Percentiles rank a stretch among this genome's conserved stretches.
Conservation (phyloP, 108 stramenopile species). For the Cyclotella baltica region DNA sequence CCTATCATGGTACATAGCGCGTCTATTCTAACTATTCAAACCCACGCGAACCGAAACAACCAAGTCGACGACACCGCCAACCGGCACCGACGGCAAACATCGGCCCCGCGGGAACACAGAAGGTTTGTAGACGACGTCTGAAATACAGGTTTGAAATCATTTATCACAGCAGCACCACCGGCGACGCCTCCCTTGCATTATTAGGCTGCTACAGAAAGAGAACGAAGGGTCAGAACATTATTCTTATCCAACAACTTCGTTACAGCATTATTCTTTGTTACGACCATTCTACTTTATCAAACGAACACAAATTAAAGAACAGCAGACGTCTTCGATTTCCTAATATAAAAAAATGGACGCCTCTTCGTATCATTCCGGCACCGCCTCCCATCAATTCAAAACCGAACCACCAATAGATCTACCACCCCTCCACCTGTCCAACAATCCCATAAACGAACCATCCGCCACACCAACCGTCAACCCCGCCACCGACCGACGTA, state of each 20-base stretch:
- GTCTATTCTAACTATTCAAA: too few species aligned
- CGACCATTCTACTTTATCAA: background rate
- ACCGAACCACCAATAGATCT: background rate
- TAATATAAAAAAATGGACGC: background rate
- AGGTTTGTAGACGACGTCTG: background rate
- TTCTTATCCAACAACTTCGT: too few species aligned
- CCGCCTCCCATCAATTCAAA: background rate
- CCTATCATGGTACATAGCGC: too few species aligned
- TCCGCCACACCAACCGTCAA: background rate
- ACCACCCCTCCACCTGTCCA: background rate
- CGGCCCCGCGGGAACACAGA: background rate
- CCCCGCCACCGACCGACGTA: background rate
- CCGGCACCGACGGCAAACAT: background rate
- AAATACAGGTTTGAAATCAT: background rate
- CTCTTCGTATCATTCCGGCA: background rate
- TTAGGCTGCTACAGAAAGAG: too few species aligned
- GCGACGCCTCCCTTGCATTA: too few species aligned
- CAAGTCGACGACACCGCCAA: background rate
- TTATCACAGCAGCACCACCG: too few species aligned
- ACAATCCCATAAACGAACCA: background rate
- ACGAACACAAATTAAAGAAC: constrained; percentile 1
- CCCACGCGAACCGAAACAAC: too few species aligned
- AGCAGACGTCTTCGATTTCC: background rate
- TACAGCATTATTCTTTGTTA: too few species aligned
- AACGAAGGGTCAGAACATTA: too few species aligned